These are phyloP conservation scores for Metarhizium sp. DNA, from an alignment of 2,329 filamentous ascomycete genomes.

Conservation along the genomic window DNA sequence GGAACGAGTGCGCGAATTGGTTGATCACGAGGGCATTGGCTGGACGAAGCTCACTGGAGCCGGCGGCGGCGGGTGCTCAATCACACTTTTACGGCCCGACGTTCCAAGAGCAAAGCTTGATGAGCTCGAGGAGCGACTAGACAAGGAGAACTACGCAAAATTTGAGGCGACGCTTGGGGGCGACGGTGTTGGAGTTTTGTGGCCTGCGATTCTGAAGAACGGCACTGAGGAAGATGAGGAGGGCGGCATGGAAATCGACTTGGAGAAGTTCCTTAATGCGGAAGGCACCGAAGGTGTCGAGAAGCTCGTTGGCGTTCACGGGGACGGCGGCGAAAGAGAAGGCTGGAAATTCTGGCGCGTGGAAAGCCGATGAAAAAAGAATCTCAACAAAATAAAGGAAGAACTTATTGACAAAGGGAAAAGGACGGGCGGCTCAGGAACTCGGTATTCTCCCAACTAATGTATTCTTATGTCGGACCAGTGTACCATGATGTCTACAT, in stretches of 20 bases:
- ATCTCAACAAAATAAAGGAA: background rate
- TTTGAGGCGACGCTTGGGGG: constrained; percentile 88
- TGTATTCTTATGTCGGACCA: background rate
- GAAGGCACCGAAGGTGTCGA: constrained; percentile 81
- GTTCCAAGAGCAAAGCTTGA: constrained; percentile 46
- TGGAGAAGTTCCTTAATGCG: constrained; percentile 73
- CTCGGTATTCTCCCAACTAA: background rate
- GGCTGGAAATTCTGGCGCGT: constrained; percentile 84
- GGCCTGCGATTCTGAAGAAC: constrained; percentile 84
- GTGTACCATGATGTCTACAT: background rate
- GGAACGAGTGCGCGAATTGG: constrained; percentile 82
- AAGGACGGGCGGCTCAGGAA: background rate
- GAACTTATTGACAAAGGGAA: background rate
- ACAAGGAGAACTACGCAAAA: constrained; percentile 65
- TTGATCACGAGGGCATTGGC: constrained; percentile 80
- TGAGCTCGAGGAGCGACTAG: constrained; percentile 55
- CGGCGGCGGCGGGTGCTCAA: constrained; percentile 90
- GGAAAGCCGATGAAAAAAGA: constrained; percentile 29
- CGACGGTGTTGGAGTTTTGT: constrained; percentile 88
- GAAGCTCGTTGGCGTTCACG: constrained; percentile 70
- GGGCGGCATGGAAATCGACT: constrained; percentile 85
- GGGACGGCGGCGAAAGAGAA: constrained; percentile 57
- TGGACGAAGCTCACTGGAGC: constrained; percentile 98
- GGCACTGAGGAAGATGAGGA: constrained; percentile 67
- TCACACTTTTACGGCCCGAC: constrained; percentile 73